Evolutionary conservation across 768 basidiomycete species (phyloP), one percentile per base, ranked within the genome.

Genomic region (Cystobasidium ongulense): DNA sequence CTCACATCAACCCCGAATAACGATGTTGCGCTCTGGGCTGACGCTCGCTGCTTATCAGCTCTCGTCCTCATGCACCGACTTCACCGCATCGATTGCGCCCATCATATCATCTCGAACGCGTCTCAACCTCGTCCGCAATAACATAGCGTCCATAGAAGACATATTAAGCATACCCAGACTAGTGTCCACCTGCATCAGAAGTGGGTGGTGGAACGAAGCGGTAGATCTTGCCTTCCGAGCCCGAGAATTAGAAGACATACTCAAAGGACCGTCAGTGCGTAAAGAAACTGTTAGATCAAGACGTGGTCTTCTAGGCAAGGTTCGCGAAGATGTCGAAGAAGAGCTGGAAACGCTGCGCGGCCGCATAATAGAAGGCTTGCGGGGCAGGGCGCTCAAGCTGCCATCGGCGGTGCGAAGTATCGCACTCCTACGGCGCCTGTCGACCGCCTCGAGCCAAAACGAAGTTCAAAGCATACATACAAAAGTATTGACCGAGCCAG

Each of bases 191-290:
- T 97, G 92, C 79, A 90, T 96, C 17, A 86, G 92, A 43, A 92
- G 92, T 78, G 92, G 92, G 7, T 89, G 90, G 81, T 97, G 93
- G 82, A 85, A 88, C 66, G 96, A 98, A 80, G 94, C 93, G 0
- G 85, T 98, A 72, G 89, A 92, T 31, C 85, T 98, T 43, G 86
- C 89, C 4, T 83, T 36, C 5, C 61, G 75, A 3, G 46, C 76
- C 11, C 38, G 73, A 27, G 65, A 74, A 1, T 27, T 79, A 18
- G 70, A 64, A 74, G 53, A 57, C n/a, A 38, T 71, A 70, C 36
- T 43, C 35, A 29, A 11, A n/a, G 21, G n/a, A 23, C 50, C 18
- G 0, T 25, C 71, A 43, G n/a, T 41, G 18, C 29, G 1, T 25
- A 29, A 8, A n/a, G 4, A 38, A 67, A 46, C 39, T 4, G 39